These are phyloP conservation scores for Fusarium sp. DNA, from an alignment of 2,329 filamentous ascomycete genomes.

Conservation along the genomic window DNA sequence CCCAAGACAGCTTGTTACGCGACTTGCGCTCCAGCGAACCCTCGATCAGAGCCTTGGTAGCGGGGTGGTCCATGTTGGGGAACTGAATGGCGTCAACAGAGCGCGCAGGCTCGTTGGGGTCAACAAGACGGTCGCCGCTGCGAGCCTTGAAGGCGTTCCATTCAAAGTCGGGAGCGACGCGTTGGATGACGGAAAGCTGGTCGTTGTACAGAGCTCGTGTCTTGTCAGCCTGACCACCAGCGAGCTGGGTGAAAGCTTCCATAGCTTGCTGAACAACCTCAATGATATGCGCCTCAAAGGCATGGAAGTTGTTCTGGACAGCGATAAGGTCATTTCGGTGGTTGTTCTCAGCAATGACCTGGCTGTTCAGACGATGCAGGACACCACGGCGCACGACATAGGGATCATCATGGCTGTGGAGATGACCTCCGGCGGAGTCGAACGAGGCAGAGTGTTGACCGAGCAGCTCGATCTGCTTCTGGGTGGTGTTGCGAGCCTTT, in stretches of 20 bases:
- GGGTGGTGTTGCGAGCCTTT: constrained; percentile 84
- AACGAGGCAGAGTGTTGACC: constrained; percentile 86
- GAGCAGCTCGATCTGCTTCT: constrained; percentile 96
- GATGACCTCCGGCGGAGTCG: constrained; percentile 78
- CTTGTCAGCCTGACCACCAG: constrained; percentile 84
- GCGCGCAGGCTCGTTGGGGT: constrained; percentile 80
- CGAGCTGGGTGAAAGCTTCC: constrained; percentile 84
- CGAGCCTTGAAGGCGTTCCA: constrained; percentile 87
- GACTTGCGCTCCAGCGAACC: constrained; percentile 92
- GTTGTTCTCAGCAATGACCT: constrained; percentile 95
- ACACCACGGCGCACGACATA: constrained; percentile 88
- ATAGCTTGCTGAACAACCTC: constrained; percentile 85
- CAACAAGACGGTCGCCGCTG: constrained; percentile 78
- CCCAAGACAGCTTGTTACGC: constrained; percentile 82
- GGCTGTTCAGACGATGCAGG: constrained; percentile 85
- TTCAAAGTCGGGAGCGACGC: constrained; percentile 86
- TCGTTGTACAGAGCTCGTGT: constrained; percentile 84
- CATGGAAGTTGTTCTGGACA: constrained; percentile 89
- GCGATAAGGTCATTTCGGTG: constrained; percentile 90
- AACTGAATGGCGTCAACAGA: constrained; percentile 81
- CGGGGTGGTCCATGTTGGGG: constrained; percentile 86
- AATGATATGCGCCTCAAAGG: constrained; percentile 89
- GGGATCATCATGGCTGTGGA: constrained; percentile 82
- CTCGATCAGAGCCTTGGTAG: constrained; percentile 86
- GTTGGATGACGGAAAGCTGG: constrained; percentile 81